A percentile compares a stretch with the other conserved stretches of the same genome.
phyloP scores from a whole-genome alignment of 2,329 filamentous ascomycete species.

The Botrytis sinoallii region DNA sequence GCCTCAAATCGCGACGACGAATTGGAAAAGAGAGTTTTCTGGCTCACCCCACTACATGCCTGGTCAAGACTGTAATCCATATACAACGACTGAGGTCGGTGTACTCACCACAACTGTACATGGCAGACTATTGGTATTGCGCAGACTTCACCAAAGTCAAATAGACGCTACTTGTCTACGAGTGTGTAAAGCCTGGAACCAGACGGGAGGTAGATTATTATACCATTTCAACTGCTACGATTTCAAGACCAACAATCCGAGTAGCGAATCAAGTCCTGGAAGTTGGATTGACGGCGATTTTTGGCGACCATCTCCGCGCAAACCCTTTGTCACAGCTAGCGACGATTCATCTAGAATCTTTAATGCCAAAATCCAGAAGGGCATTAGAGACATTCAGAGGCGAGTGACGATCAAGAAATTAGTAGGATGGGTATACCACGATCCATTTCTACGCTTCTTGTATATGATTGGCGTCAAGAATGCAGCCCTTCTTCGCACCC shows the following conservation, averaged over 20 bases:
- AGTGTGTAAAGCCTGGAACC: not conserved
- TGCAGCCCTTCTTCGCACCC: not conserved
- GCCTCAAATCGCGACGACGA: not conserved
- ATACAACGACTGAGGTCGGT: not conserved
- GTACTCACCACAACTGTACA: not conserved
- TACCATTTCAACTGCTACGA: not conserved
- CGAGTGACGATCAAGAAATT: not conserved
- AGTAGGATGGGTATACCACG: conserved; percentile 21
- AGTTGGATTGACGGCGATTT: not conserved
- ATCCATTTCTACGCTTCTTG: conserved; percentile 24
- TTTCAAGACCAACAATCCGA: not conserved
- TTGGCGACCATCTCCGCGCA: not conserved
- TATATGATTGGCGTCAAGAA: conserved; percentile 22
- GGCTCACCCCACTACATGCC: not conserved
- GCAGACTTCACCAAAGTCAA: not conserved
- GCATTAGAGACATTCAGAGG: not conserved
- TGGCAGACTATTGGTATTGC: not conserved
- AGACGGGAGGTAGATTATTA: not conserved
- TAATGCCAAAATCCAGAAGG: not conserved
- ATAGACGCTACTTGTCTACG: not conserved
- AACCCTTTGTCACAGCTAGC: not conserved
- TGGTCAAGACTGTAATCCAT: not conserved
- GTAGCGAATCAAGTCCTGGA: not conserved
- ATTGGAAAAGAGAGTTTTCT: not conserved
- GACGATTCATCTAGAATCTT: not conserved